Percentiles rank a stretch among this genome's conserved stretches.
These are phyloP conservation scores for Aspergillus awamori DNA, from an alignment of 2,329 filamentous ascomycete species.

Conservation along the genomic window DNA sequence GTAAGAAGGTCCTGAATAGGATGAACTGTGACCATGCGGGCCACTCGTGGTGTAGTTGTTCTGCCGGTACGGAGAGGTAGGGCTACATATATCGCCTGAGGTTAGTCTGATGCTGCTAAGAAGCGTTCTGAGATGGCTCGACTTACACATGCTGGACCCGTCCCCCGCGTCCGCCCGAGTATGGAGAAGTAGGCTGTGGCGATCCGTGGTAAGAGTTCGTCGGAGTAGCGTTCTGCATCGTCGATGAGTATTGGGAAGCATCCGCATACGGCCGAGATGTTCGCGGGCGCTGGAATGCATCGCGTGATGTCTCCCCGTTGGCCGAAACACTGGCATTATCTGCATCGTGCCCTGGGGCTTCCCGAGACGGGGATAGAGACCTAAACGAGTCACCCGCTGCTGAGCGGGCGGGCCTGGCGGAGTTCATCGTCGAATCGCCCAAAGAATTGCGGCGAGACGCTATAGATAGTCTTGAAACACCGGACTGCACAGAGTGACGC, in stretches of 20 bases:
- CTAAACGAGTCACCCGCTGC: conserved; percentile 29
- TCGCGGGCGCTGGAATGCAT: conserved; percentile 39
- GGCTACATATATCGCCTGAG: conserved; percentile 52
- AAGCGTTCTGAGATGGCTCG: conserved; percentile 1
- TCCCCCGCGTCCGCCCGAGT: conserved; percentile 57
- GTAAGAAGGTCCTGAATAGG: conserved; percentile 37
- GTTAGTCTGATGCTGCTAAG: conserved; percentile 20
- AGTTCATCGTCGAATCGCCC: conserved; percentile 30
- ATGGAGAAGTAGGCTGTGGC: conserved; percentile 64
- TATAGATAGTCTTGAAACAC: conserved; percentile 34
- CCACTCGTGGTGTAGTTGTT: conserved; percentile 57
- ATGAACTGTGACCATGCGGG: conserved; percentile 60
- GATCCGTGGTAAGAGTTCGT: conserved; percentile 61
- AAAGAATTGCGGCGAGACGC: conserved; percentile 28
- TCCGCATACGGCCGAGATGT: conserved; percentile 47
- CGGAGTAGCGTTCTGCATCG: conserved; percentile 61
- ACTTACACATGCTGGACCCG: conserved; percentile 59
- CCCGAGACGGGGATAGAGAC: conserved; percentile 40
- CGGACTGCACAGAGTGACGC: conserved; percentile 38
- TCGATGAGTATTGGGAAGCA: conserved; percentile 57
- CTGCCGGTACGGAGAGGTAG: conserved; percentile 65
- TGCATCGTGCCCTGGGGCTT: conserved; percentile 36
- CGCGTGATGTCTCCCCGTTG: conserved; percentile 37
- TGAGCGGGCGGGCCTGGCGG: conserved; percentile 34
- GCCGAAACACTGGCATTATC: conserved; percentile 32